Evolutionary conservation across 768 basidiomycete genomes (phyloP).

Genomic region (Boletus rubropictus): DNA sequence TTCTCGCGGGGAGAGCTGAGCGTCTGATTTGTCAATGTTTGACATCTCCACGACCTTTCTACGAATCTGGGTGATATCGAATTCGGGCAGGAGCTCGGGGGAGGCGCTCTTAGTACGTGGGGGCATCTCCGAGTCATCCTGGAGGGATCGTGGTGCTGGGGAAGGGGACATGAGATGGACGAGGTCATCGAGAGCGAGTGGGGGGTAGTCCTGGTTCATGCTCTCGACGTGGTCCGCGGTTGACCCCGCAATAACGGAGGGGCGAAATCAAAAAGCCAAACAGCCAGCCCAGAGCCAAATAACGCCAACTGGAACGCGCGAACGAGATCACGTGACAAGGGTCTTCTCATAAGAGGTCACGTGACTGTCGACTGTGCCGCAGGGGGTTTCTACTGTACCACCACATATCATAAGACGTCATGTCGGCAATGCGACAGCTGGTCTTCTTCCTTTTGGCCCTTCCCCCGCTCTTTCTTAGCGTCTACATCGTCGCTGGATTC

Average conservation of each 20-base stretch:
- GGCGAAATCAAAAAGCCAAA: constrained; percentile 31
- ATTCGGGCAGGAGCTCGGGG: constrained; percentile 38
- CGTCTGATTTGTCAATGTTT: constrained; percentile 19
- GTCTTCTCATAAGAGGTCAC: constrained; percentile 21
- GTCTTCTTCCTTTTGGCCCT: constrained; percentile 46
- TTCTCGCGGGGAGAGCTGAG: constrained; percentile 34
- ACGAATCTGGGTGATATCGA: constrained; percentile 47
- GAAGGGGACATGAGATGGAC: constrained; percentile 50
- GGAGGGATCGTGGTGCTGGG: constrained; percentile 30
- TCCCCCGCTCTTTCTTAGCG: constrained; percentile 52
- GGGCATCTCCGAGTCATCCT: constrained; percentile 20
- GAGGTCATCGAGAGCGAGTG: constrained; percentile 51
- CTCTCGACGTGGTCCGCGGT: background rate
- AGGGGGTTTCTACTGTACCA: too few relatives aligned
- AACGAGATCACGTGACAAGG: constrained; percentile 29
- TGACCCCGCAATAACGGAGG: constrained; percentile 9
- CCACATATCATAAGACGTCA: too few relatives aligned
- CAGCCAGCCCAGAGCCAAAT: constrained; percentile 16
- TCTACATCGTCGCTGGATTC: constrained; percentile 62
- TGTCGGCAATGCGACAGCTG: too few relatives aligned
- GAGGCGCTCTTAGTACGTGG: constrained; percentile 21
- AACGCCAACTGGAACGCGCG: constrained; percentile 36
- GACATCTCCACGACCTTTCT: constrained; percentile 42
- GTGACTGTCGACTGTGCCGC: too few relatives aligned
- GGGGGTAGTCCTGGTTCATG: constrained; percentile 34